Evolutionary conservation across 2,329 filamentous ascomycete species (phyloP).

Genomic region (Paecilomyces variotii): DNA sequence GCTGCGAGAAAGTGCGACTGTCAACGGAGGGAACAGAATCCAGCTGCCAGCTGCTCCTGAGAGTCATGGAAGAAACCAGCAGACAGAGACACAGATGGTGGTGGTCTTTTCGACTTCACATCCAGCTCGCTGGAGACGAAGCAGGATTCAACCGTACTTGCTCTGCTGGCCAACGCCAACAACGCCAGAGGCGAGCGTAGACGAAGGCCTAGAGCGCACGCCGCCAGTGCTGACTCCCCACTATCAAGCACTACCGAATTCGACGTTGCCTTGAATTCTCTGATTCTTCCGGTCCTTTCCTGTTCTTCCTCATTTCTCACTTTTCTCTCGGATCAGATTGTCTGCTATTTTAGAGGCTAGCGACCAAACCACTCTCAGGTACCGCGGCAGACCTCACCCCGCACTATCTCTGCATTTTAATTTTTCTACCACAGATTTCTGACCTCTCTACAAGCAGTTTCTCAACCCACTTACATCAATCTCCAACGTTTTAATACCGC

Average conservation of each 20-base stretch:
- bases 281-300: neutral
- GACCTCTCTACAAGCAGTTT: slow-evolving; percentile 1
- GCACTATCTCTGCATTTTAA: slow-evolving; percentile 2
- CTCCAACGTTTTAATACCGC: slow-evolving; percentile 3
- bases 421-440: neutral
- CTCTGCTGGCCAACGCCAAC: neutral
- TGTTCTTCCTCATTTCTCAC: neutral
- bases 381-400: slow-evolving; percentile 1
- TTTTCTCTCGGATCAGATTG: neutral
- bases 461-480: slow-evolving; percentile 2
- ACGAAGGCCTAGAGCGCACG: neutral
- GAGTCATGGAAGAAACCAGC: neutral
- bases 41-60: neutral
- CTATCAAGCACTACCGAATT: neutral
- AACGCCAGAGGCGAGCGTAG: neutral
- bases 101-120: neutral
- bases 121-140: neutral
- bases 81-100: neutral
- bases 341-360: neutral
- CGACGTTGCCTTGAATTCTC: neutral
- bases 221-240: neutral
- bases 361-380: neutral
- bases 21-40: neutral
- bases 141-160: neutral
- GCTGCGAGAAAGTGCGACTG: neutral